Evolutionary conservation across 78 protist genomes (phyloP).

Genomic region (Goniomonas avonlea): DNA sequence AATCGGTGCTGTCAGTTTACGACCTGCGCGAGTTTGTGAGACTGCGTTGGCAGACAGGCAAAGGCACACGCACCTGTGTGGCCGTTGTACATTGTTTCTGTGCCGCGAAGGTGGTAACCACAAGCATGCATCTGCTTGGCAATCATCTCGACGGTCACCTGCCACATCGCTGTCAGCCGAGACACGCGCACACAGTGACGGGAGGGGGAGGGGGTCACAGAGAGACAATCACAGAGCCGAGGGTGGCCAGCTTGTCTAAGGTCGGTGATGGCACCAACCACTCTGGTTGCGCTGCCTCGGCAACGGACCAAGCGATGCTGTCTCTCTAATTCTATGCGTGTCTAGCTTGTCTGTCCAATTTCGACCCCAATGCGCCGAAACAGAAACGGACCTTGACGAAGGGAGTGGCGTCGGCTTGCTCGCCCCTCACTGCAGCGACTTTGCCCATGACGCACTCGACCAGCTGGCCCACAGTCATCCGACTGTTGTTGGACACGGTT

Average conservation of each 20-base stretch:
- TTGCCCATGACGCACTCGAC: conserved; percentile 96
- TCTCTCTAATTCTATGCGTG: not conserved
- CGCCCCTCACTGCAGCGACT: conserved; percentile 40
- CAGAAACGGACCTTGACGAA: conserved; percentile 82
- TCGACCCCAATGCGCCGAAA: too few species aligned
- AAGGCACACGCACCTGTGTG: conserved; percentile 95
- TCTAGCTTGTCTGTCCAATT: not conserved
- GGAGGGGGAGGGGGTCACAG: too few species aligned
- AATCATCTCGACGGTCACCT: too few species aligned
- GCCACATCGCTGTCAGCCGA: too few species aligned
- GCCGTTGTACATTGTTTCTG: conserved; percentile 87
- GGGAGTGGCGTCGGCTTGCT: conserved; percentile 94
- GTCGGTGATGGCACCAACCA: conserved; percentile 53
- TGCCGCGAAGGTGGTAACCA: too few species aligned
- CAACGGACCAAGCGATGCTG: too few species aligned
- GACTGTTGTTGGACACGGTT: too few species aligned
- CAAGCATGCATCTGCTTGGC: too few species aligned
- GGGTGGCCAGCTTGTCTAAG: conserved; percentile 72
- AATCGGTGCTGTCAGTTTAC: conserved; percentile 66
- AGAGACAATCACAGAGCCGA: too few species aligned
- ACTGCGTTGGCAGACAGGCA: too few species aligned
- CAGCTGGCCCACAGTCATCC: conserved; percentile 99
- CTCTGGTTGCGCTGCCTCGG: conserved; percentile 66
- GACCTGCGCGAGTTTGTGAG: too few species aligned
- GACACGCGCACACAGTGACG: too few species aligned